Evolutionary conservation across 148 eudicot species (phyloP), one percentile per base, ranked within the genome.

Genomic region (Heliosperma pusillum): DNA sequence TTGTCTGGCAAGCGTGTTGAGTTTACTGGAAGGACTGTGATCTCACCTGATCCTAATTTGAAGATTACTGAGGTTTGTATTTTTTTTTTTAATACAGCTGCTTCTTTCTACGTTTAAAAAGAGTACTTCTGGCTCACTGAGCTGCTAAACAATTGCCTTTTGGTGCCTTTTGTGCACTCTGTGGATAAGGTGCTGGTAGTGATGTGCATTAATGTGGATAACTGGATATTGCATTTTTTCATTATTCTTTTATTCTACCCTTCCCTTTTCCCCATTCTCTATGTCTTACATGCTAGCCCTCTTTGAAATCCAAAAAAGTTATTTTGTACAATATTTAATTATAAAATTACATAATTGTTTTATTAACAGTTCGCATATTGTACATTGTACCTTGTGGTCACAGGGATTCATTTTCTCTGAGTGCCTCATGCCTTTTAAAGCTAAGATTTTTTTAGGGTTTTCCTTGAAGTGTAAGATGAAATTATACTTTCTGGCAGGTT

Each of bases 1-100:
- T 80, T 96, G 75, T 92, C 94, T 30, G 99, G 99, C 45, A 95
- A 96, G 87, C 99, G 99, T 83, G 99, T 92, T 79, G 97, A 96
- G 75, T 96, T 82, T 78, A 96, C 99, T 53, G 99, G 99, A 58
- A 83, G 99, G 74, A 96, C 99, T 52, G 99, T 96, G 45, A 96
- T 96, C 72, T 95, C 98, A 36, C 99, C 99, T 27, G 99, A 96
- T 79, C 99, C 99, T 71, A 96, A 96, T 83, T 80, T 96, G 82
- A 96, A 96, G 80, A 96, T 96, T 60, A 92, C 94, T 47, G 92
- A 96, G 99, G 99, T 95, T 26, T 21, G 76, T 26, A 52, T 12
- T 50, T 50, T 2, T 50, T 50, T 2, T 47, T 50, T 50, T 50
- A 50, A 50, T 7, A 8, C 55, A 50, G 55, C 55, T 50, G 55